Conservation (phyloP, 2,329 filamentous ascomycete species). For the Xylariales sp. region DNA sequence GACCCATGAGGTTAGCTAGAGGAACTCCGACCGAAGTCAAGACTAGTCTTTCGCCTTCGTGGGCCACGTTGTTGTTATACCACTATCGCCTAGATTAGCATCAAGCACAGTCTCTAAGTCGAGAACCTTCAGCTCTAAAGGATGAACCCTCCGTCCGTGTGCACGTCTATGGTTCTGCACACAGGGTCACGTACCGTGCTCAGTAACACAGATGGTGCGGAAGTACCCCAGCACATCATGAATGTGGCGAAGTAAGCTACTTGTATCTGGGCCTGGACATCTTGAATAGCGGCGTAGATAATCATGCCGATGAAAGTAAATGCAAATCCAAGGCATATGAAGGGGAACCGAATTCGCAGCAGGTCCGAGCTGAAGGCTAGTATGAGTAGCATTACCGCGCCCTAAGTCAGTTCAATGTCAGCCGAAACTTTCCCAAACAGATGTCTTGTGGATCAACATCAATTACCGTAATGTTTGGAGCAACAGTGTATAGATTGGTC, state of each 20-base stretch:
- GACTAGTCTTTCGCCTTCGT: slow-evolving; percentile 67
- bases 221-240: slow-evolving; percentile 80
- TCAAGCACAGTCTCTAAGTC: background rate
- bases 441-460: background rate
- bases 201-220: slow-evolving; percentile 66
- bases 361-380: slow-evolving; percentile 68
- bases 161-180: too few relatives aligned
- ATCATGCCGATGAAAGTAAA: slow-evolving; percentile 75
- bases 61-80: slow-evolving; percentile 81
- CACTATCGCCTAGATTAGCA: slow-evolving; percentile 31
- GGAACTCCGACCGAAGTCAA: slow-evolving; percentile 70
- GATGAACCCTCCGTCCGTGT: too few relatives aligned
- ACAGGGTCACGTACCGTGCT: slow-evolving; percentile 30
- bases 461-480: slow-evolving; percentile 62
- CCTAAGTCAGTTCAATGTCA: slow-evolving; percentile 29
- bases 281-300: slow-evolving; percentile 67
- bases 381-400: slow-evolving; percentile 66
- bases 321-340: slow-evolving; percentile 67
- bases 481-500: slow-evolving; percentile 78
- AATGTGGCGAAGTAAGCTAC: slow-evolving; percentile 73
- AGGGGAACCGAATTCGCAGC: slow-evolving; percentile 63
- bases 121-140: too few relatives aligned
- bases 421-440: background rate
- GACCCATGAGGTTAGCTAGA: slow-evolving; percentile 70
- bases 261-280: slow-evolving; percentile 54